Evolutionary conservation across 306 rosid genomes (phyloP).

Genomic region (Prunus armeniaca): DNA sequence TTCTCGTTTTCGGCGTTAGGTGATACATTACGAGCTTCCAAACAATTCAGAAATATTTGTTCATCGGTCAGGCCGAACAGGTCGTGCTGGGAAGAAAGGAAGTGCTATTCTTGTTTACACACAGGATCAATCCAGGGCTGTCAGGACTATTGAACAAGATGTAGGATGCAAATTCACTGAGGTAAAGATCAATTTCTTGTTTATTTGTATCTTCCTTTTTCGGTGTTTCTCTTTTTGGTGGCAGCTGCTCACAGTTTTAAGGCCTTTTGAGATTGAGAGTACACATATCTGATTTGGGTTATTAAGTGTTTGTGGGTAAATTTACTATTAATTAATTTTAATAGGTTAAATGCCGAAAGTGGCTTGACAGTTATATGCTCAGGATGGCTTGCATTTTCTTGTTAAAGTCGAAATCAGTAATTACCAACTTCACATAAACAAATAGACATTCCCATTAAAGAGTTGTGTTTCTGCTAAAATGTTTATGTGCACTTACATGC

Average conservation of each 20-base stretch:
- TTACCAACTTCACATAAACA: neutral
- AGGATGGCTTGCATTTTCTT: neutral
- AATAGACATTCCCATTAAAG: neutral
- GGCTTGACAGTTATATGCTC: neutral
- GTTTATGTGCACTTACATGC: neutral
- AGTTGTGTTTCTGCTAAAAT: no score
- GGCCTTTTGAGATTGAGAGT: neutral
- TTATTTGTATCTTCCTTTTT: neutral
- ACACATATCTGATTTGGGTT: neutral
- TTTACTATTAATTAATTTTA: no score
- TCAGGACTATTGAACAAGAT: conserved; percentile 75
- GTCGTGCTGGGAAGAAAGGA: conserved; percentile 99
- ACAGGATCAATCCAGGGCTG: conserved; percentile 61
- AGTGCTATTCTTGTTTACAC: conserved; percentile 73
- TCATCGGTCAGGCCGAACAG: conserved; percentile 97
- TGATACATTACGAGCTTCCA: conserved; percentile 95
- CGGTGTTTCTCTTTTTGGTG: neutral
- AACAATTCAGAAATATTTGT: conserved; percentile 92
- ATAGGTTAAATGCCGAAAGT: neutral
- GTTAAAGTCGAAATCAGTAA: neutral
- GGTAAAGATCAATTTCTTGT: conserved; percentile 42
- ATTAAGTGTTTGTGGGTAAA: neutral
- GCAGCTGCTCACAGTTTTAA: conserved; percentile 12
- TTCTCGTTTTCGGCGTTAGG: conserved; percentile 29
- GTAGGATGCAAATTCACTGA: conserved; percentile 83